These are phyloP conservation scores for Lathyrus oleraceus DNA, from an alignment of 306 rosid species.

Conservation along the genomic window DNA sequence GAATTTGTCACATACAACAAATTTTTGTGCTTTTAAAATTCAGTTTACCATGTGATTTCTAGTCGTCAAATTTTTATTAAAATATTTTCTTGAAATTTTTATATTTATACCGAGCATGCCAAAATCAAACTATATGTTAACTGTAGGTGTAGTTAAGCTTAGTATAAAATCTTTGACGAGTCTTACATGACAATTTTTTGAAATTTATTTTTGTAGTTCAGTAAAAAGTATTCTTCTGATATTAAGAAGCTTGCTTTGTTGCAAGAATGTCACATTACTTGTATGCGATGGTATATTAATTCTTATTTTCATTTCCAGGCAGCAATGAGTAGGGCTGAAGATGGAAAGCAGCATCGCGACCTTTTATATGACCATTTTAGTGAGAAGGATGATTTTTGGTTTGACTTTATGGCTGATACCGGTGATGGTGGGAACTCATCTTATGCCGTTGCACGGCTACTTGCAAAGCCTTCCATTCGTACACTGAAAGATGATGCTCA, in stretches of 20 bases:
- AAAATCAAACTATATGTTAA: constrained; percentile 3
- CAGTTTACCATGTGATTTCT: neutral
- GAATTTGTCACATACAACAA: neutral
- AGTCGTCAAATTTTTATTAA: constrained; percentile 17
- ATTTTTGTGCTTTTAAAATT: constrained; percentile 16
- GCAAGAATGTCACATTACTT: constrained; percentile 9
- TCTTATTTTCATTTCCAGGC: constrained; percentile 65
- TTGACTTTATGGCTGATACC: constrained; percentile 99
- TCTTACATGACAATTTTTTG: neutral
- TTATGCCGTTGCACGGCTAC: constrained; percentile 83
- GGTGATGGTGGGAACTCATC: constrained; percentile 99
- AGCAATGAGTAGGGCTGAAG: constrained; percentile 80
- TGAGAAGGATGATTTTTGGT: constrained; percentile 85
- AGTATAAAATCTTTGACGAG: constrained; percentile 13
- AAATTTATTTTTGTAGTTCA: constrained; percentile 7
- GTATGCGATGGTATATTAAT: constrained; percentile 21
- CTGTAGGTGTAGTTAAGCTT: constrained; percentile 4
- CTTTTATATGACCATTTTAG: constrained; percentile 72
- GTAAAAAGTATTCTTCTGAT: constrained; percentile 21
- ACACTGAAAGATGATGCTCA: constrained; percentile 55
- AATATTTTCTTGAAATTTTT: neutral
- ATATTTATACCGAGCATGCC: neutral
- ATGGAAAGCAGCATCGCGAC: constrained; percentile 61
- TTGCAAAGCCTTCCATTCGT: constrained; percentile 80
- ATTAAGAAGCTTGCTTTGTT: constrained; percentile 29